Base-by-base conservation (phyloP, 2,329 filamentous ascomycete species). In the Alternaria triticina region DNA sequence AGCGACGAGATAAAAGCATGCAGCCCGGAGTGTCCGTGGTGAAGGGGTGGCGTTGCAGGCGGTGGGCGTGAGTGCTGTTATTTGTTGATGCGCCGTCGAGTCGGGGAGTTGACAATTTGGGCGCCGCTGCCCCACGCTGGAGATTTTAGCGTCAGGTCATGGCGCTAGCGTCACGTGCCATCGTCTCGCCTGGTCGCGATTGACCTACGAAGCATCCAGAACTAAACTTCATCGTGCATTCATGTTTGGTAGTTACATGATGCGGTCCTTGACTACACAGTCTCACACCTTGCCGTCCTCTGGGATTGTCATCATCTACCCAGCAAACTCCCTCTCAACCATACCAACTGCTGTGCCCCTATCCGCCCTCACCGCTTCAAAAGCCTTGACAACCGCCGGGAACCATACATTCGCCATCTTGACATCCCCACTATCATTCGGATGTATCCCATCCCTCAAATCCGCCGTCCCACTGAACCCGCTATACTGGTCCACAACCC, bases 401-500 rank as follows among this genome's bases (percentile, higher is more conserved):
- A 71, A 77, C 74, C 74, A 77, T 2, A 74, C 65, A 56, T 74
- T 69, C 67, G 66, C 64, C 82, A 79, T 83, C 76, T 83, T 83
- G 23, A 71, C 76, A 64, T 83, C 80, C 1, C 82, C 82, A 0
- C 70, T 61, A 64, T 77, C 72, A 67, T 81, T 82, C 5, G 81
- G 80, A 66, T 82, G 81, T 5, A 83, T 70, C 3, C 81, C 79
- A 60, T 82, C 81, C 15, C 80, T 72, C 3, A 80, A 64, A 59
- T 82, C 79, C 28, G 63, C 52, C 30, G 33, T 70, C 63, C 61
- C 69, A 17, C 67, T 76, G 65, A 82, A 81, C 5, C 80, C 79
- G 0, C 79, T 80, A 59, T 80, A 82, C 65, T 82, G 81, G 59
- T 82, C 80, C 3, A 82, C 81, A 11, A 82, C 76, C 79, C 77